These are phyloP conservation scores for Porpolomopsis calyptriformis DNA, from an alignment of 768 basidiomycete genomes.

Conservation along the genomic window DNA sequence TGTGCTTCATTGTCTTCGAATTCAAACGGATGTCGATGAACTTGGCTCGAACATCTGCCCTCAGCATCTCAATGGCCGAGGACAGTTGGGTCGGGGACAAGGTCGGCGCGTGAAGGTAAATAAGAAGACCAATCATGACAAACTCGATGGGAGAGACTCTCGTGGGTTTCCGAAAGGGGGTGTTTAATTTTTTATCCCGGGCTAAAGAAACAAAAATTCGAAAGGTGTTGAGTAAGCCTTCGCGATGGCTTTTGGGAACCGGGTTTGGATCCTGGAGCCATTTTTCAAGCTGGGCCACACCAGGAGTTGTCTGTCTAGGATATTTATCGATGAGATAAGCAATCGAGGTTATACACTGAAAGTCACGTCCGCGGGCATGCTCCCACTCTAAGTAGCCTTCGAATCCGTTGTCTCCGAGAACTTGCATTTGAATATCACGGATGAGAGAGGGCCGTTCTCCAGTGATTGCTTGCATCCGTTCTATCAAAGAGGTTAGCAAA, in stretches of 20 bases:
- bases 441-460: slow-evolving; percentile 35
- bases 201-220: slow-evolving; percentile 25
- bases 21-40: slow-evolving; percentile 65
- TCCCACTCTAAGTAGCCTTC: slow-evolving; percentile 43
- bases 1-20: slow-evolving; percentile 38
- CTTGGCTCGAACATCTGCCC: slow-evolving; percentile 22
- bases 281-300: slow-evolving; percentile 35
- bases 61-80: slow-evolving; percentile 29
- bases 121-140: slow-evolving; percentile 23
- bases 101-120: slow-evolving; percentile 24
- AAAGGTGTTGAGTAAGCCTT: slow-evolving; percentile 24
- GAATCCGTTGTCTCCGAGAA: slow-evolving; percentile 26
- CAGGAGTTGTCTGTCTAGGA: slow-evolving; percentile 20
- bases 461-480: slow-evolving; percentile 40
- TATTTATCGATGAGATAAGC: slow-evolving; percentile 40
- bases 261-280: slow-evolving; percentile 35
- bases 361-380: slow-evolving; percentile 39
- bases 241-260: slow-evolving; percentile 20
- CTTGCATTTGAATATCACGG: slow-evolving; percentile 28
- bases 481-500: slow-evolving; percentile 16
- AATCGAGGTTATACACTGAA: slow-evolving; percentile 45
- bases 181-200: slow-evolving; percentile 21
- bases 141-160: slow-evolving; percentile 49
- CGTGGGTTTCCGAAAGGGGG: slow-evolving; percentile 19
- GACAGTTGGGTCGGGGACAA: slow-evolving; percentile 32